Conservation (phyloP, 148 eudicot species). For the Heliamphora exappendiculata region DNA sequence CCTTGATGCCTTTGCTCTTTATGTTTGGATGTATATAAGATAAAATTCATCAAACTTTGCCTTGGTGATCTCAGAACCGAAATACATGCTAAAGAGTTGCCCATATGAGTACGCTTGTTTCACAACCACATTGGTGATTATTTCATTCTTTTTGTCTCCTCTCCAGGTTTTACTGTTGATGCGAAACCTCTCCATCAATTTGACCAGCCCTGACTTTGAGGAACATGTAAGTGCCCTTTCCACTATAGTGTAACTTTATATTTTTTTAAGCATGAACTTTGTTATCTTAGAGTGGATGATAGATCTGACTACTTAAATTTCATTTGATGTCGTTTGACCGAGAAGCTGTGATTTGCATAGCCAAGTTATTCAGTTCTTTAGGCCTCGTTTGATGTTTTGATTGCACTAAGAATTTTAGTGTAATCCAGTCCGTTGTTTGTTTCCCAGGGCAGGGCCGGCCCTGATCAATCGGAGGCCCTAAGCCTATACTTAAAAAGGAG, state of each 20-base stretch:
- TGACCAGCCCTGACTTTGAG: slow-evolving; percentile 89
- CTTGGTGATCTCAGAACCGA: background rate
- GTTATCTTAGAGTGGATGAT: background rate
- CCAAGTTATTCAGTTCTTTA: background rate
- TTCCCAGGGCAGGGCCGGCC: too few species aligned
- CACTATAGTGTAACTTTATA: background rate
- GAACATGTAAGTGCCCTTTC: slow-evolving; percentile 68
- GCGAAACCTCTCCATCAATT: slow-evolving; percentile 89
- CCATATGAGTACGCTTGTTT: background rate
- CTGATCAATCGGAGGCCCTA: too few species aligned
- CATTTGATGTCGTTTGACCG: background rate
- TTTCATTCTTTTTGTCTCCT: background rate
- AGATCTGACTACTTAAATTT: background rate
- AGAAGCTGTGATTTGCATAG: background rate
- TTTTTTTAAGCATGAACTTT: background rate
- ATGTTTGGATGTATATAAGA: background rate
- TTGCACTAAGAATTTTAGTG: too few species aligned
- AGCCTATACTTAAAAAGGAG: too few species aligned
- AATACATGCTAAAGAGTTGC: background rate
- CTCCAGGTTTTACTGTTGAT: slow-evolving; percentile 74
- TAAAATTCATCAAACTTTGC: background rate
- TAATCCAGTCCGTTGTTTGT: too few species aligned
- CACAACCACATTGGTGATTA: background rate
- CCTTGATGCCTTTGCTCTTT: background rate
- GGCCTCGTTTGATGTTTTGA: too few species aligned